A percentile compares a stretch with the other conserved stretches of the same genome.
Evolutionary conservation across 345 rosid genomes (phyloP).

Genomic region (Limnanthes douglasii): DNA sequence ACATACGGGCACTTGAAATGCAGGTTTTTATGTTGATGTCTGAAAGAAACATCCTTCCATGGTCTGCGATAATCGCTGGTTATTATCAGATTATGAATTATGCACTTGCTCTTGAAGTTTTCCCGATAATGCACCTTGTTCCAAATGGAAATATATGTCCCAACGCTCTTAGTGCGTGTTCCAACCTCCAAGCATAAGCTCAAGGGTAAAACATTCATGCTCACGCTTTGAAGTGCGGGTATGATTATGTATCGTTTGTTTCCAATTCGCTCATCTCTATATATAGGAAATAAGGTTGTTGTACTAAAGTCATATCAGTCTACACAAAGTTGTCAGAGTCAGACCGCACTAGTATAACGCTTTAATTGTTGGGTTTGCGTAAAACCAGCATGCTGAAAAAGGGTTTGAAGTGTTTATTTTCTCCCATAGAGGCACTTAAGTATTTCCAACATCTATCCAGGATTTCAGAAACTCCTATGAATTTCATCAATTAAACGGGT

Average conservation of each 20-base stretch:
- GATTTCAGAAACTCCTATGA: constrained; percentile 61
- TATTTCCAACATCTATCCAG: constrained; percentile 24
- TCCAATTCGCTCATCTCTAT: constrained; percentile 38
- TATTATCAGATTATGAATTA: constrained; percentile 27
- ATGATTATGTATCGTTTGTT: constrained; percentile 24
- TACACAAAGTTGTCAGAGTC: constrained; percentile 11
- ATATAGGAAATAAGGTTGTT: constrained; percentile 36
- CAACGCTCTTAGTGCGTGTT: constrained; percentile 32
- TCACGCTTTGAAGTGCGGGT: constrained; percentile 31
- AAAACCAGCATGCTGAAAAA: constrained; percentile 19
- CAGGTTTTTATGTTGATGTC: constrained; percentile 42
- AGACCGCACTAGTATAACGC: constrained; percentile 38
- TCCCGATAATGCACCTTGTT: constrained; percentile 15
- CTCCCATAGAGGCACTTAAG: too few species aligned
- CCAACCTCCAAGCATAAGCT: constrained; percentile 12
- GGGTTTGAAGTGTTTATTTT: constrained; percentile 27
- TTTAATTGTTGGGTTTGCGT: constrained; percentile 38
- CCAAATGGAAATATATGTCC: constrained; percentile 40
- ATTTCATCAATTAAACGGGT: constrained; percentile 40
- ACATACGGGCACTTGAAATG: too few species aligned
- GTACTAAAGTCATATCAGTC: constrained; percentile 21
- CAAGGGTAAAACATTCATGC: constrained; percentile 38
- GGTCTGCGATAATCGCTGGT: constrained; percentile 58
- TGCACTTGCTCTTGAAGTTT: constrained; percentile 20
- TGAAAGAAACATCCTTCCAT: constrained; percentile 35